Evolutionary conservation across 108 stramenopile genomes (phyloP), one percentile per base, ranked within the genome.

Genomic region (Epithemia pelagica): DNA sequence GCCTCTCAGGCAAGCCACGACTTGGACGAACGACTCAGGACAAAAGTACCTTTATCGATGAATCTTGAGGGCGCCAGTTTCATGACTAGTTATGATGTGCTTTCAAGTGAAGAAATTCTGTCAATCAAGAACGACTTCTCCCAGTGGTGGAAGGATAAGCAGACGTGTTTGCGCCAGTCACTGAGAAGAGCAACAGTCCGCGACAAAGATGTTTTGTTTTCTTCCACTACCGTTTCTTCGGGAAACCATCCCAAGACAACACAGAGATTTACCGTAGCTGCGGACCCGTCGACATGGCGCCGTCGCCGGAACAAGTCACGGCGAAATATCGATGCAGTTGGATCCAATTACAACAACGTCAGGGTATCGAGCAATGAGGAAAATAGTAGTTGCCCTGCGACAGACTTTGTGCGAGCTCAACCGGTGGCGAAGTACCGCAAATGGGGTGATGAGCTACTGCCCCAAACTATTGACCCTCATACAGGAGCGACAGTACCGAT

Each of bases 401-500:
- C 37, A 5, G n/a, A n/a, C n/a, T n/a, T n/a, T n/a, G 10, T 5
- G 10, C 37, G 15, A 46, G 37, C 37, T 15, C 37, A 5, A 10
- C 37, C 37, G 5, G 37, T 15, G 5, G 37, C 37, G 21, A 62
- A 10, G 26, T 74, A 68, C 33, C 57, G 59, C 18, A 46, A 53
- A 54, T 74, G 73, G 73, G 73, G 73, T 15, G 73, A 74, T 53
- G 67, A 74, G 27, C 25, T 74, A 28, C 32, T 74, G 7, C 60
- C 66, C 2, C 52, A 74, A 24, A 55, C n/a, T 20, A 52, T 55
- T 5, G 23, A 61, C 15, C 61, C 54, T n/a, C 55, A 32, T 60
- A 46, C 37, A 10, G 72, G 66, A 20, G 28, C 8, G 26, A 28
- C 19, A 15, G 33, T 30, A 26, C 66, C 62, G 20, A 28, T 37